Evolutionary conservation across 345 rosid species (phyloP), one percentile per base, ranked within the genome.

Genomic region (Corymbia maculata): DNA sequence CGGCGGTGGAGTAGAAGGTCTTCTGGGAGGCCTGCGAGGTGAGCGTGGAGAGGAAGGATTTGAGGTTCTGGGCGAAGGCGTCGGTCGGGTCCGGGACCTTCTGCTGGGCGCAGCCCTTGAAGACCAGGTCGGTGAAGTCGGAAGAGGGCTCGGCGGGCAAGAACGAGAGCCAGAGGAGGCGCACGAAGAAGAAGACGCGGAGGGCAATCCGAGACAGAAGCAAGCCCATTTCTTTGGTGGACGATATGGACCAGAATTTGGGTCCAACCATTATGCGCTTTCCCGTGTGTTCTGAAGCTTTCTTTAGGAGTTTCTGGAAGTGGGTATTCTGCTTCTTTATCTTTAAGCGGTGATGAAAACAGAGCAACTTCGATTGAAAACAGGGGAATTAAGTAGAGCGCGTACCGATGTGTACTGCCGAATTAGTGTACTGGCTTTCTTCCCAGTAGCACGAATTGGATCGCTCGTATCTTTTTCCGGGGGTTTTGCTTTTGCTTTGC

Each of bases 31-130:
- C 96, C 85, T 94, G 97, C 68, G 97, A 92, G 88, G 94, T 92
- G 85, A 97, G 90, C 4, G 96, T 85, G 50, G 93, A 90, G 85
- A 95, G 88, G 2, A 96, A 90, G 49, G 90, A 90, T 52, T 94
- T 91, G 86, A 97, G 94, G 91, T 96, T 96, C 26, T 93, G 95
- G n/a, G 94, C 75, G 90, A 88, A 94, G 55, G 90, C 88, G 70
- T 90, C 97, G n/a, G 95, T 88, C 85, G 96, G 93, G 94, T 96
- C 97, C 64, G 91, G 94, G 86, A 90, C 92, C 84, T 92, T 93
- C 89, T 95, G 97, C 44, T 89, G 87, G 21, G 98, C 95, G 87
- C 98, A 97, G 16, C 99, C 98, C 87, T 93, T 95, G 89, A 90
- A 97, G 66, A 97, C 93, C 80, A 97, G 89, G 51, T 57, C 92